Evolutionary conservation across 2,329 filamentous ascomycete species (phyloP).

Genomic region (Sporothrix globosa): DNA sequence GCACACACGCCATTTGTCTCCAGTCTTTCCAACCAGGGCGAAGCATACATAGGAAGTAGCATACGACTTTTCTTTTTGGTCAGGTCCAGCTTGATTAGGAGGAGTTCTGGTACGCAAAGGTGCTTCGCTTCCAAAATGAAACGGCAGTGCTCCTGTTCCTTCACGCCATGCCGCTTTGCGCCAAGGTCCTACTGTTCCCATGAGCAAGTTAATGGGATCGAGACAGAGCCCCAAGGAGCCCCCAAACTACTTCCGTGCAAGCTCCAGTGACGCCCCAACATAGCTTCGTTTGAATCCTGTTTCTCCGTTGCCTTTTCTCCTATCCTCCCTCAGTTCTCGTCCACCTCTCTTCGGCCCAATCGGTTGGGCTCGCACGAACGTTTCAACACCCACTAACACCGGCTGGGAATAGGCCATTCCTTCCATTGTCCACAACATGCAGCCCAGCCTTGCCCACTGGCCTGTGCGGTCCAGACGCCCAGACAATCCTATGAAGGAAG

Average conservation of each 20-base stretch:
- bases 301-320: neutral
- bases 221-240: neutral
- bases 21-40: no score
- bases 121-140: slow-evolving; percentile 20
- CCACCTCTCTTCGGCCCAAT: neutral
- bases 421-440: neutral
- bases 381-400: slow-evolving; percentile 3
- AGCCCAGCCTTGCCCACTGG: neutral
- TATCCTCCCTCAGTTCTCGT: neutral
- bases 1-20: no score
- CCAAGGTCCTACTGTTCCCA: neutral
- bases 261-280: neutral
- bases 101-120: no score
- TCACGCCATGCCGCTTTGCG: slow-evolving; percentile 13
- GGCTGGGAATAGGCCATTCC: neutral
- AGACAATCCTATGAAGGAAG: no score
- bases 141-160: slow-evolving; percentile 13
- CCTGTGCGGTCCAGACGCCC: neutral
- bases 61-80: neutral
- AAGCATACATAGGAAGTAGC: neutral
- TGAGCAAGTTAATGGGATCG: neutral
- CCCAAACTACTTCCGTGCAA: neutral
- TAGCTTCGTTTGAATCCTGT: slow-evolving; percentile 17
- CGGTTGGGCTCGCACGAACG: neutral
- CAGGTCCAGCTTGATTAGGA: neutral